These are phyloP conservation scores for Psophocarpus tetragonolobus DNA, from an alignment of 306 rosid genomes.

Conservation along the genomic window DNA sequence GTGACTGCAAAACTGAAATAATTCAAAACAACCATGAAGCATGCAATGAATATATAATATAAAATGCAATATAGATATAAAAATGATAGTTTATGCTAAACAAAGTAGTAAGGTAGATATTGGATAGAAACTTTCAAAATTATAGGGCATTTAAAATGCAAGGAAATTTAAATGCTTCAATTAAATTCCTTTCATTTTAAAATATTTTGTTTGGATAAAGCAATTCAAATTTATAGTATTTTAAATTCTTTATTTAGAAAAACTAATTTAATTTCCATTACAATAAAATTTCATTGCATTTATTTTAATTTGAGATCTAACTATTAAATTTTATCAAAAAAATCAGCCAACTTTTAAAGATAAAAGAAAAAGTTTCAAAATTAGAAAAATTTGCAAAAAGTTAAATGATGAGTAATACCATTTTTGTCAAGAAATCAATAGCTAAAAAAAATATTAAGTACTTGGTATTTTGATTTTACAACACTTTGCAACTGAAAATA, in stretches of 20 bases:
- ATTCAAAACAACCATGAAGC: conserved; percentile 41
- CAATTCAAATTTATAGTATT: too few relatives aligned
- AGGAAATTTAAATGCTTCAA: not conserved
- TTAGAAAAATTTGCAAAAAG: not conserved
- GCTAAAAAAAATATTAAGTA: not conserved
- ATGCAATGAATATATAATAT: conserved; percentile 12
- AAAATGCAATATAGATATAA: conserved; percentile 4
- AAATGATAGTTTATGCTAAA: not conserved
- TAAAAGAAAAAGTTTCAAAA: not conserved
- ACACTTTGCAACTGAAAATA: not conserved
- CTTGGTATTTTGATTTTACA: not conserved
- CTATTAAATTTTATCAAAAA: not conserved
- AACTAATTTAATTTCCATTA: not conserved
- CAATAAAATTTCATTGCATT: not conserved
- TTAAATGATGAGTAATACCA: not conserved
- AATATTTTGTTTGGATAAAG: not conserved
- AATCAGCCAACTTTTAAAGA: not conserved
- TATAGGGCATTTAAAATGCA: not conserved
- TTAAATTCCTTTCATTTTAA: not conserved
- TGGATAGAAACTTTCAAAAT: not conserved
- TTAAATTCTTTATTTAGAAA: not conserved
- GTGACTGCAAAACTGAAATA: conserved; percentile 92
- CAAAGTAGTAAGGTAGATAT: not conserved
- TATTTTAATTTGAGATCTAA: not conserved
- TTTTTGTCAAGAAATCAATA: not conserved